Percentiles rank a stretch among this genome's conserved stretches.
Conservation (phyloP, 2,329 filamentous ascomycete genomes). For the Pseudogymnoascus sp. region DNA sequence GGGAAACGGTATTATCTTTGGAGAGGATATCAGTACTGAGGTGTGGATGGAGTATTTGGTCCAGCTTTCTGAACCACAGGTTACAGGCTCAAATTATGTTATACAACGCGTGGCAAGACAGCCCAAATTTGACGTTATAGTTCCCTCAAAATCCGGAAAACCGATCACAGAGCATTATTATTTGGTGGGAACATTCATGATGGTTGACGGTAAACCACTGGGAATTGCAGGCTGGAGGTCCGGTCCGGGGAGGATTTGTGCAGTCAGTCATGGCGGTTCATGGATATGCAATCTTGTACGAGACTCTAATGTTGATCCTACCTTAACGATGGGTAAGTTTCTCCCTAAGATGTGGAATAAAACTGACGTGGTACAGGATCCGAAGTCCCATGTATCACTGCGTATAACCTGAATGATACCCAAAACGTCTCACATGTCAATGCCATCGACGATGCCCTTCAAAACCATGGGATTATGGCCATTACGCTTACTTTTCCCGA, state of each 20-base stretch:
- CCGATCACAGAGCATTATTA: conserved; percentile 11
- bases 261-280: conserved; percentile 16
- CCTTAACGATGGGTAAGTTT: neutral
- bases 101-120: conserved; percentile 16
- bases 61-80: conserved; percentile 11
- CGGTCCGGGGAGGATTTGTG: conserved; percentile 19
- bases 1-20: conserved; percentile 12
- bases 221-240: conserved; percentile 23
- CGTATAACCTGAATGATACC: neutral
- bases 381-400: conserved; percentile 6
- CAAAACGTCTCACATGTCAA: conserved; percentile 10
- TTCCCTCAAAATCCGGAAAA: conserved; percentile 12
- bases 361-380: neutral
- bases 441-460: conserved; percentile 14
- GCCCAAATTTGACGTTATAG: conserved; percentile 17
- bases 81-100: conserved; percentile 17
- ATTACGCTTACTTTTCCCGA: conserved; percentile 18
- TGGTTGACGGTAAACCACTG: conserved; percentile 21
- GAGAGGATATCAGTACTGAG: conserved; percentile 5
- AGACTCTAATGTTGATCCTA: neutral
- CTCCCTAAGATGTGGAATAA: neutral
- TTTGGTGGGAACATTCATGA: conserved; percentile 24
- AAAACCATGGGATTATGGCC: conserved; percentile 17
- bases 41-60: conserved; percentile 21
- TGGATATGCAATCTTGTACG: conserved; percentile 13